A percentile compares a stretch with the other conserved stretches of the same genome.
Conservation (phyloP, 2,329 filamentous ascomycete genomes). For the Claviceps quebecensis region DNA sequence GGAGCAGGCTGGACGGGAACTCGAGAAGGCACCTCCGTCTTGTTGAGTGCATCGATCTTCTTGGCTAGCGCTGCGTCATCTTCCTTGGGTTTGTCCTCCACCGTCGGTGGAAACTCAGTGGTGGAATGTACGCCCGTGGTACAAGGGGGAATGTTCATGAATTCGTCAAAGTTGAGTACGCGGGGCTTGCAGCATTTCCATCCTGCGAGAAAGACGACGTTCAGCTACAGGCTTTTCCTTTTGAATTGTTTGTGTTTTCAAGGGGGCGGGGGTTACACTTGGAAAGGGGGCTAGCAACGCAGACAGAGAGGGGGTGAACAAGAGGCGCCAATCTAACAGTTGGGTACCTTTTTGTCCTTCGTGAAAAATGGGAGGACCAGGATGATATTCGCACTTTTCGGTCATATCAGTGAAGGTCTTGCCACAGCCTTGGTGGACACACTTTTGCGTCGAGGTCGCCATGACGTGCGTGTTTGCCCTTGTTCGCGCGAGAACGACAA, state of each 20-base stretch:
- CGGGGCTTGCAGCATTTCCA: slow-evolving; percentile 99
- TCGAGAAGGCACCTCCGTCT: slow-evolving; percentile 23
- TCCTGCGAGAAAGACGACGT: slow-evolving; percentile 35
- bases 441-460: slow-evolving; percentile 66
- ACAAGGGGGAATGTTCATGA: slow-evolving; percentile 83
- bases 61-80: slow-evolving; percentile 26
- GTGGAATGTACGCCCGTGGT: slow-evolving; percentile 86
- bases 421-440: slow-evolving; percentile 90
- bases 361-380: slow-evolving; percentile 86
- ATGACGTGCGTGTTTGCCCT: not conserved
- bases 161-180: slow-evolving; percentile 95
- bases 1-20: slow-evolving; percentile 28
- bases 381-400: slow-evolving; percentile 83
- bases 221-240: not conserved
- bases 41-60: slow-evolving; percentile 39
- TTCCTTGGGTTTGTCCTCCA: slow-evolving; percentile 42
- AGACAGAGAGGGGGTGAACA: not conserved
- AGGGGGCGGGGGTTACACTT: not conserved
- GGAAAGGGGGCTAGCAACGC: no score
- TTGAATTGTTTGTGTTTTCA: not conserved
- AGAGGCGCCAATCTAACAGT: not conserved
- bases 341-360: slow-evolving; percentile 88
- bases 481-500: not conserved
- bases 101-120: slow-evolving; percentile 53
- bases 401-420: slow-evolving; percentile 72